Percentiles rank a stretch among this genome's conserved stretches.
phyloP scores from a whole-genome alignment of 176 grass and related monocot species.

The Typha latifolia region DNA sequence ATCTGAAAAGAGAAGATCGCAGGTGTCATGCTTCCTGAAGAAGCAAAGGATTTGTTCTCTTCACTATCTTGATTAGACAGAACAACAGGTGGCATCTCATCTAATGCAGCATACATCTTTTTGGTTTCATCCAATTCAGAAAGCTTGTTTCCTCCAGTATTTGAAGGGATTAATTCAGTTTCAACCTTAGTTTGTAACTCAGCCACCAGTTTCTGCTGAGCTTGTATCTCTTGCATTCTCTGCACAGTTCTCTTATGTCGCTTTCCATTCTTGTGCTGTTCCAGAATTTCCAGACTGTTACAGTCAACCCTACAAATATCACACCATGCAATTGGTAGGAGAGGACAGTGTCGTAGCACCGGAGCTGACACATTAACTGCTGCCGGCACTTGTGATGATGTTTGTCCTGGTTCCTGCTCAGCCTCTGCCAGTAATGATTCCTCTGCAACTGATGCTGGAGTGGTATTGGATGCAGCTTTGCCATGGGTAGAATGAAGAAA shows the following conservation, averaged over 20 bases:
- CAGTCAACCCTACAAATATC: slow-evolving; percentile 60
- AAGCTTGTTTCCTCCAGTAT: slow-evolving; percentile 5
- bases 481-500: background rate
- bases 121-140: slow-evolving; percentile 11
- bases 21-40: background rate
- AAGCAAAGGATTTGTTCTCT: slow-evolving; percentile 4
- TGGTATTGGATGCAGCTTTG: background rate
- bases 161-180: slow-evolving; percentile 12
- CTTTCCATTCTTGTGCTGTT: slow-evolving; percentile 52
- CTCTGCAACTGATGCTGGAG: background rate
- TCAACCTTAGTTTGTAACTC: slow-evolving; percentile 11
- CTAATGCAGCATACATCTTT: background rate
- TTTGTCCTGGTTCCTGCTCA: background rate
- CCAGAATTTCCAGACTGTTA: slow-evolving; percentile 46
- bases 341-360: background rate
- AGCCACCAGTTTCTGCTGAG: slow-evolving; percentile 32
- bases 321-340: slow-evolving; percentile 40
- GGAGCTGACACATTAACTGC: background rate
- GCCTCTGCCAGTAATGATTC: background rate
- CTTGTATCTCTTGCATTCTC: slow-evolving; percentile 44
- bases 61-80: slow-evolving; percentile 8
- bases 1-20: background rate
- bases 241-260: slow-evolving; percentile 50
- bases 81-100: background rate
- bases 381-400: slow-evolving; percentile 1